These are phyloP conservation scores for Didymellaceae sp. DNA, from an alignment of 2,329 filamentous ascomycete species.

Conservation along the genomic window DNA sequence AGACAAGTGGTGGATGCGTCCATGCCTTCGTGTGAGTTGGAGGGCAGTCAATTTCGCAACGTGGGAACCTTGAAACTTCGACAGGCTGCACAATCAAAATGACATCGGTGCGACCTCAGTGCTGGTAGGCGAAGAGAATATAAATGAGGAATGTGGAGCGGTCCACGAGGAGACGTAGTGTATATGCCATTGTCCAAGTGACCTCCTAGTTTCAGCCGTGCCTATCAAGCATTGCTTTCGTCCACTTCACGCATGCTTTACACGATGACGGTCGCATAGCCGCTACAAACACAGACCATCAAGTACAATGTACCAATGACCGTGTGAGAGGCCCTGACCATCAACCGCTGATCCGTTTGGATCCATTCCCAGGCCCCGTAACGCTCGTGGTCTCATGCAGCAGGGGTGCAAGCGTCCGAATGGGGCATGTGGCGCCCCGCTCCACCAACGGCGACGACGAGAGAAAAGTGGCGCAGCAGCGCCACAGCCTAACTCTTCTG, in stretches of 20 bases:
- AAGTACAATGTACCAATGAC: conserved; percentile 18
- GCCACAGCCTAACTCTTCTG: conserved; percentile 16
- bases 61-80: conserved; percentile 21
- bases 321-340: conserved; percentile 10
- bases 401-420: conserved; percentile 12
- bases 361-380: conserved; percentile 19
- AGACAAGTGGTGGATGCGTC: conserved; percentile 26
- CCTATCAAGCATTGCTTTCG: conserved; percentile 23
- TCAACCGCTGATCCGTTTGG: conserved; percentile 19
- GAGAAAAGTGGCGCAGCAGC: conserved; percentile 2
- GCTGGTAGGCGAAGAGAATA: conserved; percentile 18
- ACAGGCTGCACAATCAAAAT: conserved; percentile 18
- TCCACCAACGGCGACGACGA: conserved; percentile 7
- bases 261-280: conserved; percentile 37
- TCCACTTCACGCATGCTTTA: conserved; percentile 30
- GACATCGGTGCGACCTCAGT: conserved; percentile 3
- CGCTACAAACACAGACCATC: conserved; percentile 32
- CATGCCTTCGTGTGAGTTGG: conserved; percentile 15
- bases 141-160: conserved; percentile 15
- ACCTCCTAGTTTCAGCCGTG: conserved; percentile 36
- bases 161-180: conserved; percentile 6
- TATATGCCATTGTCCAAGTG: conserved; percentile 9
- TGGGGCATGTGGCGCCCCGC: conserved; percentile 4
- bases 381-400: conserved; percentile 19
- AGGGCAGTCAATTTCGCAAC: conserved; percentile 22